Base-by-base conservation (phyloP, 805 yeast species). In the Teunomyces aglyptinius region DNA sequence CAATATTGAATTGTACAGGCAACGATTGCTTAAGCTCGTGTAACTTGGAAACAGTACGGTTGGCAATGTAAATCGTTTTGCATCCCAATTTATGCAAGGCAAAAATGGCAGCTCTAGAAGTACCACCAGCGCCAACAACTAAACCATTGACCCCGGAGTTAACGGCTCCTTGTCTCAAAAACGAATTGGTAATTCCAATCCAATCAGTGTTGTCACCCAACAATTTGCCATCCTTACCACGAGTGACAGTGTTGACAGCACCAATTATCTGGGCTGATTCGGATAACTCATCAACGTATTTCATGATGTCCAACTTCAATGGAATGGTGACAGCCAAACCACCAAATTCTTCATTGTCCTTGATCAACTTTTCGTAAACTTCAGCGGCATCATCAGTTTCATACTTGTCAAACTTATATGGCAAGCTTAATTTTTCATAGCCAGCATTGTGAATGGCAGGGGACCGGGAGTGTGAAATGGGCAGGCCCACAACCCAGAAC, bases 271-370 rank as follows among this genome's bases (percentile, higher is more conserved):
- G 63, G 12, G 96, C 98, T 13, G 95, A 81, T n/a, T 80, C 85
- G 6, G 89, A 78, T 35, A 92, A 70, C 49, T 79, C 83, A 50
- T 75, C 73, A 52, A 85, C 76, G 53, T 80, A 78, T 54, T 82
- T 74, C 70, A 87, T 82, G 51, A 92, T 83, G 48, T 85, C 95
- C 46, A 89, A 60, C 63, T 94, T 94, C 61, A 92, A 73, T 3
- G 99, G 99, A 61, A 92, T 92, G 1, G 99, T 94, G 6, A 94
- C 89, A 4, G 96, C 91, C 51, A 87, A 82, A n/a, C 99, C 99
- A 40, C 98, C 98, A 58, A 94, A 86, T 27, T 63, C 58, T 6
- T 69, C 60, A 12, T 79, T 65, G 15, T 64, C 63, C 31, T 71
- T 61, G 48, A 81, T 70, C 45, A 90, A 62, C 38, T 76, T 65